Base-by-base conservation (phyloP, 257 asterid species). In the Voacanga thouarsii region DNA sequence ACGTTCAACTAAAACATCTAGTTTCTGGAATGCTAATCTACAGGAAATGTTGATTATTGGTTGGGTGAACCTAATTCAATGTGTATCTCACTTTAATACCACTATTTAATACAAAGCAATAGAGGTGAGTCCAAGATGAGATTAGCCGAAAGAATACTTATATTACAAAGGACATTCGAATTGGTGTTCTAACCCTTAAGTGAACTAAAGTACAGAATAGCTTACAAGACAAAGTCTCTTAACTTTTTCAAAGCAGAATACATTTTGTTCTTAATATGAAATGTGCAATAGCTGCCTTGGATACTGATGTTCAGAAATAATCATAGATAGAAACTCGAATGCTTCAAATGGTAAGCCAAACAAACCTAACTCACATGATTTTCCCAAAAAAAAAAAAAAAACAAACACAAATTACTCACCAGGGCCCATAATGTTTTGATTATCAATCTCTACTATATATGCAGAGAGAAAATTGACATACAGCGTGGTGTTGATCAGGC, bases 361-460 rank as follows among this genome's bases (percentile, higher is more conserved):
- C n/a, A 72, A 72, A 7, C 37, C 19, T 0, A 1, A 39, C 6
- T 63, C 23, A 12, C 24, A 59, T 7, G 12, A 72, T 47, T 75
- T 43, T 45, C 10, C 16, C 28, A 51, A 68, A 82, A 80, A 49
- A n/a, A n/a, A n/a, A n/a, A n/a, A n/a, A n/a, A n/a, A n/a, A n/a
- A n/a, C n/a, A n/a, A n/a, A n/a, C n/a, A 33, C 37, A 33, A 78
- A 73, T 81, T 82, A 78, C 98, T 90, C 91, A 93, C 99, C 98
- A 45, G 98, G 96, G 44, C 99, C 96, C 75, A 90, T 55, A 72
- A 89, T 75, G 74, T 85, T 90, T 86, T 88, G 90, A 88, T 71
- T 89, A 86, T 90, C 90, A 78, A 93, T 81, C 96, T 95, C 98
- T 83, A 91, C 87, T 50, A 95, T 88, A 83, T 91, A 95, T 0